Evolutionary conservation across 148 eudicot genomes (phyloP), one percentile per base, ranked within the genome.

Genomic region (Amaranthus palmeri): DNA sequence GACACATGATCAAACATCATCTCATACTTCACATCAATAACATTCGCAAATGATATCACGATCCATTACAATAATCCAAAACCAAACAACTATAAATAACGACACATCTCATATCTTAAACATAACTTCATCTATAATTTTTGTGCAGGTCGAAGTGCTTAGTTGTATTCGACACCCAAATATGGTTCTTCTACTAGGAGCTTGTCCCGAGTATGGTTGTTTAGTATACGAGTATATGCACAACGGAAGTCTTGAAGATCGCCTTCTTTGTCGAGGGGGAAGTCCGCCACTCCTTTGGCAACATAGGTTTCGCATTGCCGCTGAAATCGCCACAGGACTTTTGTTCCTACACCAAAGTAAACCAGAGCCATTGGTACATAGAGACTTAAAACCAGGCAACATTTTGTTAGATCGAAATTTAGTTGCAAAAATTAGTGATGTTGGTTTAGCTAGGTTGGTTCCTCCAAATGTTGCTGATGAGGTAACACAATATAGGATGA

Each of bases 141-240:
- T 43, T 5, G 17, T 61, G 18, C 83, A 90, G 98, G 92, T 95
- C 61, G 98, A 91, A 76, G 89, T 95, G 48, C 75, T 95, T n/a
- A 86, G 97, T 66, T 86, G 93, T 78, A 91, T 95, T 68, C 79
- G 96, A 8, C 98, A 95, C 78, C 98, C 97, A 2, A 84, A 95
- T 83, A 91, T 95, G 98, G 97, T 91, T 72, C 90, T 95, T 11
- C 90, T 95, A 41, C 51, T 95, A 2, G 98, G 97, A 46, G 98
- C 97, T 14, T 95, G 97, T 73, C 98, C 98, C n/a, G 97, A 95
- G 79, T 95, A 95, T 46, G 98, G 98, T 0, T 95, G 97, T 78
- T 76, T 91, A 75, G 97, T 95, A 2, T 91, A 93, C 52, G 98
- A 93, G 77, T 91, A 86, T 74, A 89, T 93, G 98, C 86, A 89